Conservation (phyloP, 2,329 filamentous ascomycete genomes). For the Microdochium paspali region DNA sequence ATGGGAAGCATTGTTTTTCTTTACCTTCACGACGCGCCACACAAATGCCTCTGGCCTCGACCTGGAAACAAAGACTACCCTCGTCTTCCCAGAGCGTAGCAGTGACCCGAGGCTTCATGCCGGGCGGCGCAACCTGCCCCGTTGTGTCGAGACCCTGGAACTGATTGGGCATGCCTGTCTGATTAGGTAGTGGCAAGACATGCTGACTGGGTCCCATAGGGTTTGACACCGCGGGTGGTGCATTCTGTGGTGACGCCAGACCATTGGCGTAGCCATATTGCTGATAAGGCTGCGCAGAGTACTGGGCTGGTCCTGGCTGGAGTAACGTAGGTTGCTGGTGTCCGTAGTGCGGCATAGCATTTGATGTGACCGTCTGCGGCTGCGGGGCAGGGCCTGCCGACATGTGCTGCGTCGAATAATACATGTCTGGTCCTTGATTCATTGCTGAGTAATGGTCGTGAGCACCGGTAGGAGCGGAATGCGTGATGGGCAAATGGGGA, state of each 20-base stretch:
- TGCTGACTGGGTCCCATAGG: constrained; percentile 55
- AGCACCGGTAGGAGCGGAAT: constrained; percentile 27
- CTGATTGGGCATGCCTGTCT: constrained; percentile 41
- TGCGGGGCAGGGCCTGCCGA: constrained; percentile 66
- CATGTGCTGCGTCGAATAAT: constrained; percentile 70
- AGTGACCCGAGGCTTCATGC: constrained; percentile 93
- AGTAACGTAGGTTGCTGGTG: constrained; percentile 68
- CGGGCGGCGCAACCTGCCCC: constrained; percentile 85
- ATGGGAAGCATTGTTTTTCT: constrained; percentile 7
- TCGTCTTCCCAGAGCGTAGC: constrained; percentile 98
- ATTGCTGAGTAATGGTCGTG: constrained; percentile 50
- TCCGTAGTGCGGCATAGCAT: constrained; percentile 66
- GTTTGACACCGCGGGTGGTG: constrained; percentile 58
- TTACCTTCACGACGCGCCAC: constrained; percentile 86
- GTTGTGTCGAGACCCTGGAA: constrained; percentile 67
- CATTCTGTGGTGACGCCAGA: constrained; percentile 69
- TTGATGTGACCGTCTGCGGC: constrained; percentile 68
- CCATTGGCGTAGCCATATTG: constrained; percentile 71
- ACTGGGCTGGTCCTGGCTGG: constrained; percentile 62
- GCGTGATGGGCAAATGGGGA: constrained; percentile 49
- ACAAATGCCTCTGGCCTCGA: constrained; percentile 92
- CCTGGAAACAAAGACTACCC: constrained; percentile 93
- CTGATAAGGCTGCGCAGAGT: constrained; percentile 53
- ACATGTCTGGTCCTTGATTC: constrained; percentile 83
- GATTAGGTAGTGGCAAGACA: constrained; percentile 54